phyloP scores from a whole-genome alignment of 2,329 filamentous ascomycete genomes.

The Aspergillus alliaceus region DNA sequence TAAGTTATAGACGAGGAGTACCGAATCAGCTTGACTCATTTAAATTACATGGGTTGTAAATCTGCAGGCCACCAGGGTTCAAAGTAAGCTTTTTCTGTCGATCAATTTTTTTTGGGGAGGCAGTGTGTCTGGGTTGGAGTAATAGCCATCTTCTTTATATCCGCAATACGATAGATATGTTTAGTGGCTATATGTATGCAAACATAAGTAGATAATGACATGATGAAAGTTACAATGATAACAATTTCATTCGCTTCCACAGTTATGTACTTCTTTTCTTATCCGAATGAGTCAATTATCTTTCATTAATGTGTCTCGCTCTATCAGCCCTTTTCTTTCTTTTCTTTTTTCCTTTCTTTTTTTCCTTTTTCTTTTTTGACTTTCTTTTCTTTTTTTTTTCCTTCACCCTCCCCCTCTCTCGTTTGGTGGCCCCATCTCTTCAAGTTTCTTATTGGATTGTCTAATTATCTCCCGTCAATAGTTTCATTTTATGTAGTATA shows the following conservation, averaged over 20 bases:
- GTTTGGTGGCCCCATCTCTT: background rate
- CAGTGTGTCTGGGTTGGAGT: background rate
- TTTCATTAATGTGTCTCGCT: background rate
- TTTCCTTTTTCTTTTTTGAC: background rate
- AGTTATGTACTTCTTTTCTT: background rate
- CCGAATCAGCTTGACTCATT: background rate
- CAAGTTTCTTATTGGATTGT: slow-evolving; percentile 15
- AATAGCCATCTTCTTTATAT: background rate
- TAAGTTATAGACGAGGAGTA: background rate
- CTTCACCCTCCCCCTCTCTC: too few species aligned
- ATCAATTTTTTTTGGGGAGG: slow-evolving; percentile 10
- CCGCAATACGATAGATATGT: too few species aligned
- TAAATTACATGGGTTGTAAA: background rate
- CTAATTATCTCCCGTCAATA: slow-evolving; percentile 18
- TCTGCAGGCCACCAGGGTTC: slow-evolving; percentile 6
- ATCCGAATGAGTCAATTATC: background rate
- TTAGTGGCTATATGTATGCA: too few species aligned
- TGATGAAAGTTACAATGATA: too few species aligned
- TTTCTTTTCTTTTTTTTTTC: background rate
- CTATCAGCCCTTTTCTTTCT: background rate
- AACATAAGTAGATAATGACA: background rate
- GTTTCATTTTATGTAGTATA: background rate
- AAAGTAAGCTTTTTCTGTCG: slow-evolving; percentile 17
- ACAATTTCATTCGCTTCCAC: background rate
- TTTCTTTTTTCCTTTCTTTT: background rate